These are phyloP conservation scores for Capronia epimyces DNA, from an alignment of 2,329 filamentous ascomycete species.

Conservation along the genomic window DNA sequence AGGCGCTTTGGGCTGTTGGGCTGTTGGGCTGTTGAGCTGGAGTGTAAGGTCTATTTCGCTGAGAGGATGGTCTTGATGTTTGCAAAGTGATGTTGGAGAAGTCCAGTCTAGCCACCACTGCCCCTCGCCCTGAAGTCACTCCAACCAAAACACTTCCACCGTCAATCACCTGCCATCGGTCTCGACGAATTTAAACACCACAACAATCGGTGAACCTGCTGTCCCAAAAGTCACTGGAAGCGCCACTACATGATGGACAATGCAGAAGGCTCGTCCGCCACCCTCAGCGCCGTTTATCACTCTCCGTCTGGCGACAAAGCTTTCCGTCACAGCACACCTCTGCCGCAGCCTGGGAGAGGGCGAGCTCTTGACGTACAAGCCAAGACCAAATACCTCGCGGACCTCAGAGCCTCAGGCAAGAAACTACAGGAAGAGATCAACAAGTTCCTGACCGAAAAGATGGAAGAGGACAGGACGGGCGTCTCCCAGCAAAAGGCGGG, in stretches of 20 bases:
- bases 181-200: too few relatives aligned
- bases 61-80: too few relatives aligned
- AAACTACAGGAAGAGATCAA: constrained; percentile 56
- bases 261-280: neutral
- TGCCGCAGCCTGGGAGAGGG: neutral
- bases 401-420: constrained; percentile 46
- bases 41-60: too few relatives aligned
- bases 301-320: constrained; percentile 13
- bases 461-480: constrained; percentile 55
- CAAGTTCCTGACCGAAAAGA: constrained; percentile 54
- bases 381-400: constrained; percentile 51
- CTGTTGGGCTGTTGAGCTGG: too few relatives aligned
- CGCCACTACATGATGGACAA: neutral
- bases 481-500: constrained; percentile 45
- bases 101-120: neutral
- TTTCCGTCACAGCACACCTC: constrained; percentile 11
- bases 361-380: constrained; percentile 26
- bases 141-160: too few relatives aligned
- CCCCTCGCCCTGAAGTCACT: neutral
- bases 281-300: constrained; percentile 15
- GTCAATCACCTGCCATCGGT: too few relatives aligned
- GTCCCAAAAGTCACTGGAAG: too few relatives aligned
- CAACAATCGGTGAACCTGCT: too few relatives aligned
- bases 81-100: neutral
- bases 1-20: too few relatives aligned